Percentiles rank a stretch among this genome's conserved stretches.
Conservation (phyloP, 1,139 yeast genomes). For the Diutina catenulata region DNA sequence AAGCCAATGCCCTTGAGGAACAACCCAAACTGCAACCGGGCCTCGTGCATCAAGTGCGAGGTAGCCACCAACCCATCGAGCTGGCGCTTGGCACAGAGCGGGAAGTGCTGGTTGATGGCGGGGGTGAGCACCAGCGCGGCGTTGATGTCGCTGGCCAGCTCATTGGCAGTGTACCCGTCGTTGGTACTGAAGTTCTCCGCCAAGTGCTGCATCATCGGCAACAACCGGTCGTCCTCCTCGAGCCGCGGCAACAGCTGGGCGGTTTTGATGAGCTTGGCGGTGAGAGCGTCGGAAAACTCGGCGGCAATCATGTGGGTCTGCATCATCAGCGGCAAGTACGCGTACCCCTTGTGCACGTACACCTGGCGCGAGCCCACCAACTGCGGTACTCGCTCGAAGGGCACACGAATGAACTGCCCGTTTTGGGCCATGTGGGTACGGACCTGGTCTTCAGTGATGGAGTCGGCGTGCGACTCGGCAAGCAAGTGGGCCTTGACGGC, state of each 20-base stretch:
- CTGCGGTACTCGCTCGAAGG: constrained; percentile 76
- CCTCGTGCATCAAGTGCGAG: constrained; percentile 71
- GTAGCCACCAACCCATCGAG: constrained; percentile 47
- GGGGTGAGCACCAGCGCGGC: constrained; percentile 50
- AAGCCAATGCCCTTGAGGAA: constrained; percentile 87
- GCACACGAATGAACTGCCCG: constrained; percentile 68
- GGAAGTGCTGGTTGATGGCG: constrained; percentile 54
- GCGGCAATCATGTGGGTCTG: constrained; percentile 25
- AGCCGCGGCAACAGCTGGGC: constrained; percentile 72
- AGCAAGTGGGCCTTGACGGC: constrained; percentile 21
- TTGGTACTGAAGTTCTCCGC: constrained; percentile 48
- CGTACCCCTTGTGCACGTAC: constrained; percentile 54
- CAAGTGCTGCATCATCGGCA: constrained; percentile 73
- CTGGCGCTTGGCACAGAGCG: constrained; percentile 68
- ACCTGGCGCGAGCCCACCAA: constrained; percentile 63
- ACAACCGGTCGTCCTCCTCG: constrained; percentile 83
- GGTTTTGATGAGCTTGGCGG: constrained; percentile 47
- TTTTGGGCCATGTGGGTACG: constrained; percentile 28
- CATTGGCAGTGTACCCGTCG: constrained; percentile 26
- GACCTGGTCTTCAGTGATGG: constrained; percentile 31
- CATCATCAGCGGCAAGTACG: constrained; percentile 75
- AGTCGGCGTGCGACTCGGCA: constrained; percentile 17
- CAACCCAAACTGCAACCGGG: constrained; percentile 75
- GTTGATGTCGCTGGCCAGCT: constrained; percentile 49
- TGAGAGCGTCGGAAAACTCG: constrained; percentile 40